Evolutionary conservation across 2,329 filamentous ascomycete genomes (phyloP).

Genomic region (Rosellinia necatrix): DNA sequence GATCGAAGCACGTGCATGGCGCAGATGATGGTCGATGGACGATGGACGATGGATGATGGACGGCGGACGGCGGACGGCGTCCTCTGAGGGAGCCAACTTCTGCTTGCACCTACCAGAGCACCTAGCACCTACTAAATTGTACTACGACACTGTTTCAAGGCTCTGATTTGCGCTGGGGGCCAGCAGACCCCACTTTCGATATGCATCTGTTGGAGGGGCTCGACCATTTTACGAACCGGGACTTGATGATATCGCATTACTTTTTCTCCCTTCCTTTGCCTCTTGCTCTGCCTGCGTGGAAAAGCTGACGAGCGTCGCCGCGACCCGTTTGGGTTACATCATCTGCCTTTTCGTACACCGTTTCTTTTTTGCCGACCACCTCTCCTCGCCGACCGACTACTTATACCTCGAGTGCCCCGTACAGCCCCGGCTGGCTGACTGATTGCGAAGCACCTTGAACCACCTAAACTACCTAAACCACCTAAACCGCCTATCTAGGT

Average conservation of each 20-base stretch:
- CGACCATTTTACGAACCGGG: constrained; percentile 11
- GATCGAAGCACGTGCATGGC: background rate
- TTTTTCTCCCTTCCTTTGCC: constrained; percentile 12
- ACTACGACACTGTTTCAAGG: constrained; percentile 5
- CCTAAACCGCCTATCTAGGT: too few species aligned
- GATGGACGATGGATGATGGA: too few species aligned
- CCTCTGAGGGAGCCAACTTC: constrained; percentile 4
- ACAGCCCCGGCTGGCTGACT: too few species aligned
- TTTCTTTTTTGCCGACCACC: too few species aligned
- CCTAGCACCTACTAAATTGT: too few species aligned
- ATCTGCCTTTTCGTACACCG: too few species aligned
- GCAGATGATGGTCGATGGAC: too few species aligned
- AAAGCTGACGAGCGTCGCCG: background rate
- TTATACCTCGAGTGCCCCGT: too few species aligned
- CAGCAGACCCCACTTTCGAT: constrained; percentile 21
- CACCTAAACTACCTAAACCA: too few species aligned
- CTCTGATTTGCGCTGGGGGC: constrained; percentile 23
- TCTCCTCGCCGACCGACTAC: too few species aligned
- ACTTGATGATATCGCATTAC: constrained; percentile 13
- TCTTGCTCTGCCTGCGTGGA: constrained; percentile 7
- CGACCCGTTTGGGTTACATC: background rate
- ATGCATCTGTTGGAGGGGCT: background rate
- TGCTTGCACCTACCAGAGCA: background rate
- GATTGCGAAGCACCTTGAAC: too few species aligned
- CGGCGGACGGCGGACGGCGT: too few species aligned